Evolutionary conservation across 1,284 basidiomycete species (phyloP).

Genomic region (Peniophora sp.): DNA sequence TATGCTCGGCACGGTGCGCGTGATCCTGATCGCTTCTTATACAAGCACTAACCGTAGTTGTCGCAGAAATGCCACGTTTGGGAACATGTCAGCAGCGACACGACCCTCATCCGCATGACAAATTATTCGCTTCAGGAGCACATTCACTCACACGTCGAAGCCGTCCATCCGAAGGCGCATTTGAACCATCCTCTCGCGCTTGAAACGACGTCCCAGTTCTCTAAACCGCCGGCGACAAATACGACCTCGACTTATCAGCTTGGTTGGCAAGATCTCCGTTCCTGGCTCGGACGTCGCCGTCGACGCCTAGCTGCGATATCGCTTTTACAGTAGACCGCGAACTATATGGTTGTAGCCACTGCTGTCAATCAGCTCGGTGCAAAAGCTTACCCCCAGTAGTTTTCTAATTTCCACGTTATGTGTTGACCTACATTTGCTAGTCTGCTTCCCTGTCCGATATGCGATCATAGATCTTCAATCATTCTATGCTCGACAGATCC

Average conservation of each 20-base stretch:
- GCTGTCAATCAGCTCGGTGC: conserved; percentile 43
- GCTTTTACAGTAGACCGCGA: conserved; percentile 21
- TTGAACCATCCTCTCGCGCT: conserved; percentile 46
- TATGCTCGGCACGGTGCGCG: conserved; percentile 15
- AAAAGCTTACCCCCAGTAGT: conserved; percentile 48
- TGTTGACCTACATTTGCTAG: too few species aligned
- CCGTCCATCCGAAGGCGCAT: conserved; percentile 70
- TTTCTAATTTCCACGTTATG: conserved; percentile 35
- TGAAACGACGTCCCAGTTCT: conserved; percentile 36
- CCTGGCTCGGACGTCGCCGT: conserved; percentile 28
- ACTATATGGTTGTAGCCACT: conserved; percentile 28
- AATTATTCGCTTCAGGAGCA: conserved; percentile 59
- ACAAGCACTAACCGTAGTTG: background rate
- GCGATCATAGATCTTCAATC: conserved; percentile 24
- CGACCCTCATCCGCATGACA: conserved; percentile 54
- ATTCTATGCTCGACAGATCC: conserved; percentile 24
- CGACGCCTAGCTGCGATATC: conserved; percentile 31
- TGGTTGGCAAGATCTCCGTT: conserved; percentile 22
- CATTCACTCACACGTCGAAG: conserved; percentile 57
- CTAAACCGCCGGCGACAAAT: conserved; percentile 7
- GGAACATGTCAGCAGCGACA: conserved; percentile 43
- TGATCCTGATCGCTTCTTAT: background rate
- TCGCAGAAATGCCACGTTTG: conserved; percentile 28
- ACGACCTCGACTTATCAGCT: conserved; percentile 16
- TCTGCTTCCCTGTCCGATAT: too few species aligned